Base-by-base conservation (phyloP, 208 protist genomes). In the Leishmania tropica region DNA sequence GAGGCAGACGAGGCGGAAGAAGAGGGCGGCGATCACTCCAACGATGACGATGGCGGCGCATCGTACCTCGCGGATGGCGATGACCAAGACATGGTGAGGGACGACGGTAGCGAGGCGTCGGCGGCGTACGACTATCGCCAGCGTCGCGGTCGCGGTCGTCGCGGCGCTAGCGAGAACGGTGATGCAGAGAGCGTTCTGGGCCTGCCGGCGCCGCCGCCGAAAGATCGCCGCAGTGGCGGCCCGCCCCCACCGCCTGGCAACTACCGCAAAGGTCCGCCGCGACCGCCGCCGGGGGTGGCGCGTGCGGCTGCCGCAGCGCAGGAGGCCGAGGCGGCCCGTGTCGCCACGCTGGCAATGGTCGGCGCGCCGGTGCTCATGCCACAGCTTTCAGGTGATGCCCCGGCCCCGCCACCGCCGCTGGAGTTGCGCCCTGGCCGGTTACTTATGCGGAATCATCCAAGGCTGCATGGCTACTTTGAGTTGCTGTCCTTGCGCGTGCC, bases 401-500 rank as follows among this genome's bases (percentile, higher is more conserved):
- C 87, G 19, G 71, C 89, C n/a, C 83, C 87, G 72, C 91, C 88
- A 21, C 85, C 89, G 35, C 78, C 90, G 76, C 84, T 85, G 45
- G 81, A 85, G 78, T 80, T 85, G 64, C 76, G 76, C 0, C 60
- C 81, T 0, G 88, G 89, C 11, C 60, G 81, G 21, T 60, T 87
- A 35, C 81, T 71, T 4, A 93, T 93, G 88, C 75, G 83, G 28
- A 77, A 74, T 1, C 90, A 96, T 68, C 92, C 91, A 31, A 73
- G 81, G 35, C 83, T 96, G 65, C 83, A 74, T 8, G 91, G 88
- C 11, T 97, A 94, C 72, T 97, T 93, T 79, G 85, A 92, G 62
- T 85, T 97, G 85, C 53, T 93, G 5, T 78, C 88, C 17, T 75
- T 95, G 35, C 82, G 88, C 31, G 89, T 96, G 10, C 90, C 88